Evolutionary conservation across 768 basidiomycete species (phyloP), one percentile per base, ranked within the genome.

Genomic region (Tubosaeta brunneosetosa): DNA sequence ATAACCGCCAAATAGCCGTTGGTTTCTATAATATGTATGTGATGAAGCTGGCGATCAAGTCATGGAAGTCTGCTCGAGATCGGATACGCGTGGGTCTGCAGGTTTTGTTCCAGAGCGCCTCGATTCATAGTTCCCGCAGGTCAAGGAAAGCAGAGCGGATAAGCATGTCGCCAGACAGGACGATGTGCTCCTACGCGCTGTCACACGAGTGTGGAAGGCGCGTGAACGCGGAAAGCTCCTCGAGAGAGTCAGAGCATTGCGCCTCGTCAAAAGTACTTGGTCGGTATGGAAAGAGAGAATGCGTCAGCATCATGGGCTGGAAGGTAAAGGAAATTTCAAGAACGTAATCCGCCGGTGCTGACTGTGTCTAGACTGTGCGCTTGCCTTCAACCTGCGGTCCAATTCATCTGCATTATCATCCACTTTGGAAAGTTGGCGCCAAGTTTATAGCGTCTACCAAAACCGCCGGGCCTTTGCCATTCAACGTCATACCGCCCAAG

Each of bases 131-230:
- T 40, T 19, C 34, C 49, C 61, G n/a, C 57, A 91, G 89, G 63
- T 55, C 17, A 68, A 83, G 65, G 80, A 84, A 60, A 73, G 62
- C 50, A 80, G 79, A 27, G 86, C 81, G 11, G 66, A 72, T 52
- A 86, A 81, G 51, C 77, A 84, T 60, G 50, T 81, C 12, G 71
- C 72, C 43, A 74, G 82, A 41, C 83, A 81, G 61, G 81, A 88
- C 50, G 73, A 73, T 49, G 71, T 83, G 13, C 73, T 86, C 19
- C 53, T 87, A 29, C 77, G 78, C 42, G 85, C 82, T 27, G 71
- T 85, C 43, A 67, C 76, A 59, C 74, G 82, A 44, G 77, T 87
- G 4, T 86, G 86, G 86, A 84, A 78, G 58, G 83, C 86, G 19
- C 79, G 78, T 36, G 85, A 85, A 59, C 78, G 83, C 9, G 84